Evolutionary conservation across 2,329 filamentous ascomycete genomes (phyloP), one percentile per base, ranked within the genome.

Genomic region (Neofusicoccum cordaticola): DNA sequence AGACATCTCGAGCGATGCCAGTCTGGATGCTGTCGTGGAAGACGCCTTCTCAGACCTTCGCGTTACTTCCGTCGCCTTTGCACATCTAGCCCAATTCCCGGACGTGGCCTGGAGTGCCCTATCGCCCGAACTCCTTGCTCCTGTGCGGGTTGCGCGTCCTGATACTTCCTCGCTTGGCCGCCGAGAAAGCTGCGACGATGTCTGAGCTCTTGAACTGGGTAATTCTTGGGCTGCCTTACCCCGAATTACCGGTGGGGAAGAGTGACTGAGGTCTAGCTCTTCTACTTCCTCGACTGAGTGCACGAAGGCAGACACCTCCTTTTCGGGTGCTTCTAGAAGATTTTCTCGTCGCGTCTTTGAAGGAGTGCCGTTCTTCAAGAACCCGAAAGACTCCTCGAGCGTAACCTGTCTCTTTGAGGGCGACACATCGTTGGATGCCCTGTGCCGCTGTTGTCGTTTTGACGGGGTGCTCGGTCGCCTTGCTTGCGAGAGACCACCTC

Each of bases 191-290:
- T 60, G 56, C n/a, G 56, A 37, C 13, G n/a, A 37, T 13, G 15
- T 6, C 6, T 37, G 15, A 42, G 19, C n/a, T 31, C 39, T 12
- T 7, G 22, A 6, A 7, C 22, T 5, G 15, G 12, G n/a, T 50
- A 13, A 4, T 12, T 31, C 27, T 31, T 31, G 47, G n/a, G 27
- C 19, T 9, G 4, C 8, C 11, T 27, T 11, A 31, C 9, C 6
- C 8, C 34, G 17, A 31, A 6, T 6, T 13, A 6, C 31, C 1
- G 63, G 15, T 17, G 66, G 61, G 5, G 65, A 62, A 8, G 60
- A 45, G 31, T n/a, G 56, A 22, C 17, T 48, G 5, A 66, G 56
- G 2, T 66, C 45, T n/a, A 56, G 66, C 37, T 67, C 67, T 42
- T 64, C 66, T 45, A 65, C 19, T 45, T 31, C 51, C 7, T 48